Base-by-base conservation (phyloP, 805 yeast genomes). In the Saccharomycopsis guyanensis region DNA sequence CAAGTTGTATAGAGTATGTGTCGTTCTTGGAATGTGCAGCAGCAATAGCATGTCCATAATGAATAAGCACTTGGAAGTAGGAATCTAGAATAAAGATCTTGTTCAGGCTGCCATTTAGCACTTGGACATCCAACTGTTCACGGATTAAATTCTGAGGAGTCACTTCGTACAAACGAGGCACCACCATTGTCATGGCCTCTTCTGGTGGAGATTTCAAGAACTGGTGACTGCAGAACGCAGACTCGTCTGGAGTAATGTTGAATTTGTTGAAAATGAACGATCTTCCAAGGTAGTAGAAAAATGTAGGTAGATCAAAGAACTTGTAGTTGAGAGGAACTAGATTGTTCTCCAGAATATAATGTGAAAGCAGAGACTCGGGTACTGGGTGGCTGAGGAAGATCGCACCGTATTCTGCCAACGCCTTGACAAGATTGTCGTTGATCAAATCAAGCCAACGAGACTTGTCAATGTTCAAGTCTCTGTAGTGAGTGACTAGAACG, bases 181-280 rank as follows among this genome's bases (percentile, higher is more conserved):
- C 20, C 4, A 6, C 62, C 40, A 59, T 58, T 6, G 45, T 45
- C 16, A 55, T 38, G 1, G 69, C 58, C 4, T 43, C 42, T 2
- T 54, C 51, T 12, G 48, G 38, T 5, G 53, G 45, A 22, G 57
- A 43, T 36, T 50, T 56, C 40, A 59, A 44, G 36, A 66, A 65
- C 58, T 62, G 55, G 38, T 60, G 59, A 48, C 68, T 70, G 48
- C 66, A 60, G 49, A 52, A 62, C 12, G 72, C 68, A n/a, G 72
- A 66, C 52, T 70, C 74, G 46, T 70, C 75, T 0, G 74, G 75
- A 42, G 69, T 64, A 8, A 68, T 61, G 50, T 69, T 69, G 55
- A 68, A 69, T 2, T 66, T 62, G 34, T 60, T 55, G 6, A 69
- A 53, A 24, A 70, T 60, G 3, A 64, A 66, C 42, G 66, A 66